These are phyloP conservation scores for Penicillium sp. DNA, from an alignment of 2,329 filamentous ascomycete species.

Conservation along the genomic window DNA sequence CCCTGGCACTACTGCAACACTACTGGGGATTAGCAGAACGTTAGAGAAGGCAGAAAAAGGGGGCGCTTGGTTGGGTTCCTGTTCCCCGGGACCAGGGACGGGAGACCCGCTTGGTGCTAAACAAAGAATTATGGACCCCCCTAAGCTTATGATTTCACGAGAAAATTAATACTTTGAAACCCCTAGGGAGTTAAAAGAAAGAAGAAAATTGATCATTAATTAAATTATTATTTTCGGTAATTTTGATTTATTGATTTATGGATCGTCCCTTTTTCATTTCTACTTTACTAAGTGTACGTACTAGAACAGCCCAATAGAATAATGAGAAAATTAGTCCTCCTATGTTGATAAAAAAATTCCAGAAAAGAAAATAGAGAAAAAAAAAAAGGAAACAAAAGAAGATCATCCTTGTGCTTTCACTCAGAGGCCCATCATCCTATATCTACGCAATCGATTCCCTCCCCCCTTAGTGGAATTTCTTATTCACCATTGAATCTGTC, in stretches of 20 bases:
- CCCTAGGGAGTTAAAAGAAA: not conserved
- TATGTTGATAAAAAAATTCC: conserved; percentile 1
- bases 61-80: conserved; percentile 36
- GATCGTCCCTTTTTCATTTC: conserved; percentile 15
- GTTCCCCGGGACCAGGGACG: conserved; percentile 41
- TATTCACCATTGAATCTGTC: conserved; percentile 28
- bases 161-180: not conserved
- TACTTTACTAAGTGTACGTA: too few species aligned
- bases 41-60: conserved; percentile 38
- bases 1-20: conserved; percentile 21
- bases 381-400: conserved; percentile 19
- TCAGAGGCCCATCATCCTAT: conserved; percentile 30
- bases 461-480: conserved; percentile 35
- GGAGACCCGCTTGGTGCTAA: conserved; percentile 42
- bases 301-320: not conserved
- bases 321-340: not conserved
- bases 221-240: conserved; percentile 21
- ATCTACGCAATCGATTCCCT: conserved; percentile 43
- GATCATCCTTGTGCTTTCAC: conserved; percentile 18
- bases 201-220: too few species aligned
- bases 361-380: conserved; percentile 7
- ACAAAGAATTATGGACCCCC: conserved; percentile 28
- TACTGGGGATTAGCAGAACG: conserved; percentile 22
- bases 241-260: conserved; percentile 19
- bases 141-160: conserved; percentile 21